Evolutionary conservation across 2,329 filamentous ascomycete species (phyloP).

Genomic region (Trichoderma lentiforme): DNA sequence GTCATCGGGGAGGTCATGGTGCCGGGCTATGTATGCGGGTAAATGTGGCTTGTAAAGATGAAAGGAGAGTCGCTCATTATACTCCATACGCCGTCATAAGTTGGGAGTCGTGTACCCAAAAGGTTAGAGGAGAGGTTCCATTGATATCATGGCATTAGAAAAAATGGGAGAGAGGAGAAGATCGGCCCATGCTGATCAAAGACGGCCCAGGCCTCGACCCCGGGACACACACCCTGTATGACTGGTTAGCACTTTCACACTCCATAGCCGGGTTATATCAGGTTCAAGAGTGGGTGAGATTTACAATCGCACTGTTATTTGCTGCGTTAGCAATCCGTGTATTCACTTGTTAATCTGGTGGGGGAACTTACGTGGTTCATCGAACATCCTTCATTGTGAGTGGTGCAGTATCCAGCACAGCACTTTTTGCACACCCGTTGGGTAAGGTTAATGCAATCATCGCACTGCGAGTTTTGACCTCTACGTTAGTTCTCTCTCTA

Average conservation of each 20-base stretch:
- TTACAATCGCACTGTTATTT: slow-evolving; percentile 13
- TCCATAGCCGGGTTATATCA: background rate
- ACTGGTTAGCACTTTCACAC: background rate
- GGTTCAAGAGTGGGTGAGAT: background rate
- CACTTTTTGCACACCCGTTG: slow-evolving; percentile 72
- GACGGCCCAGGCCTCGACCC: slow-evolving; percentile 26
- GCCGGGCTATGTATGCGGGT: background rate
- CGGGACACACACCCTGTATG: slow-evolving; percentile 37
- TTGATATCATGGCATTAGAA: background rate
- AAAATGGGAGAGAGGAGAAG: background rate
- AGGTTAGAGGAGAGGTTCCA: background rate
- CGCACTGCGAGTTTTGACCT: slow-evolving; percentile 53
- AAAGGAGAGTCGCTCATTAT: background rate
- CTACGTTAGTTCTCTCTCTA: slow-evolving; percentile 14
- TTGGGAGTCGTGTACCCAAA: background rate
- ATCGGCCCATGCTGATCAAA: background rate
- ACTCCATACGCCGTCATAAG: slow-evolving; percentile 11
- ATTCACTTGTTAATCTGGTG: background rate
- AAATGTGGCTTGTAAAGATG: background rate
- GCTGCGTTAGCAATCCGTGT: slow-evolving; percentile 3
- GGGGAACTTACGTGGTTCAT: slow-evolving; percentile 49
- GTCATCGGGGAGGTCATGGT: background rate
- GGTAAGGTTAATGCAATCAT: slow-evolving; percentile 67
- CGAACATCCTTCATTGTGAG: slow-evolving; percentile 79
- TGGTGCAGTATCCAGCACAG: slow-evolving; percentile 74